These are phyloP conservation scores for Colletotrichum navitas DNA, from an alignment of 2,329 filamentous ascomycete genomes.

Conservation along the genomic window DNA sequence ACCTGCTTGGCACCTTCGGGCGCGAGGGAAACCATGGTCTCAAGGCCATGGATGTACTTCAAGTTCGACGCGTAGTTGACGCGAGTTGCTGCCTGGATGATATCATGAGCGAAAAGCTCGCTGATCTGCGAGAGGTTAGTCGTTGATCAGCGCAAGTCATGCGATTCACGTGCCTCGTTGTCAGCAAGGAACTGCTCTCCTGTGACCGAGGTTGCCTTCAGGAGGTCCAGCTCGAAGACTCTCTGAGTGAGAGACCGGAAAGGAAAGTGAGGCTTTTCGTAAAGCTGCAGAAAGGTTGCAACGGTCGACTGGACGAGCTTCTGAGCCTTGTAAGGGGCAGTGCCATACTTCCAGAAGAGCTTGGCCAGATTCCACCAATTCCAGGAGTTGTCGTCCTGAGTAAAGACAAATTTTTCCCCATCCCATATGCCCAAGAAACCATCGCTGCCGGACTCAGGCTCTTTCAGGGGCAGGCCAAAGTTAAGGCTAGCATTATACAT, in stretches of 20 bases:
- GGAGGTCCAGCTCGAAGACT: conserved; percentile 75
- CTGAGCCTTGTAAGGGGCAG: conserved; percentile 80
- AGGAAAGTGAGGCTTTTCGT: conserved; percentile 85
- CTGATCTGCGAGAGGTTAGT: conserved; percentile 63
- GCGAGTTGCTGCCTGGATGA: conserved; percentile 90
- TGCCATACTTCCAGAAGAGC: conserved; percentile 87
- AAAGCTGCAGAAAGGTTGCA: conserved; percentile 81
- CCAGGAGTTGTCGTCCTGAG: conserved; percentile 68
- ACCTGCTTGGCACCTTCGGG: conserved; percentile 86
- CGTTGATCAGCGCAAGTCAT: not conserved
- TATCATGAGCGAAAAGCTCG: conserved; percentile 77
- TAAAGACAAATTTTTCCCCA: conserved; percentile 79
- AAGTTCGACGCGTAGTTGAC: conserved; percentile 97
- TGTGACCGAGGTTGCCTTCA: conserved; percentile 75
- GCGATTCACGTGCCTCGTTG: conserved; percentile 64
- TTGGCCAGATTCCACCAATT: conserved; percentile 86
- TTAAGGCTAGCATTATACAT: conserved; percentile 78
- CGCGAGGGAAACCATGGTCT: conserved; percentile 92
- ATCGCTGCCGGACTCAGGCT: conserved; percentile 59
- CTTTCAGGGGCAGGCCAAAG: conserved; percentile 75
- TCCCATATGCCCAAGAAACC: conserved; percentile 85
- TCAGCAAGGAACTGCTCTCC: conserved; percentile 78
- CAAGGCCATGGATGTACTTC: conserved; percentile 86
- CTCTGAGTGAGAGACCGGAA: conserved; percentile 81
- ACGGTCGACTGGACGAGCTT: conserved; percentile 79